phyloP scores from a whole-genome alignment of 2,329 filamentous ascomycete species.

The Phialemonium atrogriseum region DNA sequence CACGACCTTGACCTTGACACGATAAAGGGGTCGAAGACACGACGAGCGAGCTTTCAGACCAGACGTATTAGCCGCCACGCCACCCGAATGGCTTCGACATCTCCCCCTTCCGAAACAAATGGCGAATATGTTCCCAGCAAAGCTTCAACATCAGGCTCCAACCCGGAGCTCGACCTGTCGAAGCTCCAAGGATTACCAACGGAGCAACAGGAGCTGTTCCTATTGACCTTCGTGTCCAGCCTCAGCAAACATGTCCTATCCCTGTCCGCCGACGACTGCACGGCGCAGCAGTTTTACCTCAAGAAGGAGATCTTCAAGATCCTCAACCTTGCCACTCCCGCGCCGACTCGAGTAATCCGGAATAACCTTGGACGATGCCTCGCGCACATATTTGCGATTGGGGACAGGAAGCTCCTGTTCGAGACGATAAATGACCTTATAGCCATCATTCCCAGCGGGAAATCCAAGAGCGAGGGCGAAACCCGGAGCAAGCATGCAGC shows the following conservation, averaged over 20 bases:
- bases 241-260: conserved; percentile 71
- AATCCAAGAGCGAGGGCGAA: conserved; percentile 68
- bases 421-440: conserved; percentile 90
- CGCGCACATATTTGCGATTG: conserved; percentile 71
- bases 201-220: conserved; percentile 92
- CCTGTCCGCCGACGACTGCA: conserved; percentile 71
- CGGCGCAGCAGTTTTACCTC: conserved; percentile 80
- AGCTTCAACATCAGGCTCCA: conserved; percentile 37
- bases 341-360: conserved; percentile 79
- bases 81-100: conserved; percentile 23
- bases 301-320: conserved; percentile 95
- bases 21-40: no score
- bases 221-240: conserved; percentile 80
- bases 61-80: no score
- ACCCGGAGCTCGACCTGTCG: conserved; percentile 76
- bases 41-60: no score
- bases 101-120: conserved; percentile 11
- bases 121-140: no score
- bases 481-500: conserved; percentile 78
- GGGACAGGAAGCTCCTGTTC: conserved; percentile 85
- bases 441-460: conserved; percentile 62
- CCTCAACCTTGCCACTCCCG: conserved; percentile 70
- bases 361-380: conserved; percentile 84
- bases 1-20: no score
- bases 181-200: conserved; percentile 84